Percentiles rank a stretch among this genome's conserved stretches.
These are phyloP conservation scores for Leccinum boreale DNA, from an alignment of 768 basidiomycete species.

Conservation along the genomic window DNA sequence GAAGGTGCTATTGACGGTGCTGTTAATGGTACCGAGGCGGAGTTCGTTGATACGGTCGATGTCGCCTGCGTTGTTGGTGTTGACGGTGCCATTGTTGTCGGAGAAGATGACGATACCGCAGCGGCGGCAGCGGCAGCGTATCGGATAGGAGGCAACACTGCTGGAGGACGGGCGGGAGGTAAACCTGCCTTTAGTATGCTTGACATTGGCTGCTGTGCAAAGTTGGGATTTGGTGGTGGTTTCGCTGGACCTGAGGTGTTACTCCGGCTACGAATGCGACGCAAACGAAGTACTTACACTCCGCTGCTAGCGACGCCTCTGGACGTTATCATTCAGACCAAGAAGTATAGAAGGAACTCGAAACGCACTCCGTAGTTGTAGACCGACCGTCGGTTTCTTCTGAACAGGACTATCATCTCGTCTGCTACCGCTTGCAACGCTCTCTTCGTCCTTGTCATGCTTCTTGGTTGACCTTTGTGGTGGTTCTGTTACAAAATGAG, in stretches of 20 bases:
- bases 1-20: constrained; percentile 37
- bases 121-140: constrained; percentile 89
- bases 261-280: constrained; percentile 1
- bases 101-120: constrained; percentile 25
- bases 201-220: constrained; percentile 73
- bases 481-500: constrained; percentile 41
- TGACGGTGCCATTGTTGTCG: constrained; percentile 19
- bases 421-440: constrained; percentile 62
- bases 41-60: constrained; percentile 28
- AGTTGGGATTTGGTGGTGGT: constrained; percentile 78
- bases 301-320: constrained; percentile 65
- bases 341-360: constrained; percentile 1
- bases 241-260: constrained; percentile 36
- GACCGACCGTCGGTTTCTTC: constrained; percentile 66
- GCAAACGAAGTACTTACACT: constrained; percentile 42
- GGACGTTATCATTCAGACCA: constrained; percentile 15
- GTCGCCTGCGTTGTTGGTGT: constrained; percentile 37
- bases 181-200: constrained; percentile 74
- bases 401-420: constrained; percentile 74
- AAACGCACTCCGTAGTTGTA: constrained; percentile 72
- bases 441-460: constrained; percentile 70
- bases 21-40: constrained; percentile 40
- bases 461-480: constrained; percentile 73
- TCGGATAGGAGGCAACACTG: constrained; percentile 71
- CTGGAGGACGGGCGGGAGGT: constrained; percentile 50